Evolutionary conservation across 352 stramenopile genomes (phyloP), one percentile per base, ranked within the genome.

Genomic region (Globisporangium carolinianum): DNA sequence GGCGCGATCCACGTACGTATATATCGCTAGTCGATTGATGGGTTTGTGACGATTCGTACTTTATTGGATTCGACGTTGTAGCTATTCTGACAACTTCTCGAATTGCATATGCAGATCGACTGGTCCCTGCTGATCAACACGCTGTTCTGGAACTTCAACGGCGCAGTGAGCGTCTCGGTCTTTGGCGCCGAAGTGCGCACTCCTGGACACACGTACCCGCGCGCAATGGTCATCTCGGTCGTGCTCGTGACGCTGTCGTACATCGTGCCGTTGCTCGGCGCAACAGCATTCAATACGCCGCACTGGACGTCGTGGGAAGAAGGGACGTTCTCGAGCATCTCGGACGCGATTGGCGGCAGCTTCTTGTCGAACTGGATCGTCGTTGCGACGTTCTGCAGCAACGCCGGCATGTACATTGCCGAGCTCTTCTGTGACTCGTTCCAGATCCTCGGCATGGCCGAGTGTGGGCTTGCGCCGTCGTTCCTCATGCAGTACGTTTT

Each of bases 121-220:
- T 98, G 87, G 86, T 73, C 83, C 12, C 71, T 77, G 18, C 91
- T 94, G 47, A 69, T 98, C 37, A 98, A 97, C 65, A 97, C 96
- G 58, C 72, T 98, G 18, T 98, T 97, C 69, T 98, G 95, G 94
- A 98, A 97, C 74, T 87, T 96, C 47, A 98, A 97, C 64, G 91
- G 85, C n/a, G 97, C 91, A 53, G 89, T 97, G 51, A 71, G 64
- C 46, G 91, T 89, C 24, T 93, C 86, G 9, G 81, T 79, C 0
- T 98, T 97, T 61, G 88, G 87, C 9, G 89, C 73, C 32, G 92
- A 98, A 65, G 83, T 97, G n/a, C 58, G 80, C 6, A 83, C 91
- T 64, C 88, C 89, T 0, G 75, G 61, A 2, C 71, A 65, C 9
- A 89, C 76, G 4, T 97, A 96, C 60, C 89, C 91, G 5, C 65